Evolutionary conservation across 2,329 filamentous ascomycete species (phyloP), one percentile per base, ranked within the genome.

Genomic region (Madurella fahalii): DNA sequence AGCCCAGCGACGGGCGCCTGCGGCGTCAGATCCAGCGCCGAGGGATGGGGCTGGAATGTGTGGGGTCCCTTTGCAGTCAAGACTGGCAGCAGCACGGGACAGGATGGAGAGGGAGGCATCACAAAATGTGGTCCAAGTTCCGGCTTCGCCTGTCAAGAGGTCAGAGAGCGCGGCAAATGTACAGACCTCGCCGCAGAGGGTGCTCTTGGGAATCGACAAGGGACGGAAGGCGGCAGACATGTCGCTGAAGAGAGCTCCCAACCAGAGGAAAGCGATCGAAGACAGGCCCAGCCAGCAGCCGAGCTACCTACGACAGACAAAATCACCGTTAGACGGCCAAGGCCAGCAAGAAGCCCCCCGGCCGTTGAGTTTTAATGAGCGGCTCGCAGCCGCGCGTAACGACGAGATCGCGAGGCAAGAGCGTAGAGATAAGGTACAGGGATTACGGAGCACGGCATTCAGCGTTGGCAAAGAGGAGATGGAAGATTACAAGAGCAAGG

Each of bases 131-230:
- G 72, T 95, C 1, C 83, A 95, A 69, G 87, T 97, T 13, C 90
- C 90, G 1, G 83, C 81, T 2, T 86, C 84, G 9, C 82, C 91
- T 0, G 87, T 93, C 4, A 86, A 79, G 73, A 69, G 83, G 74
- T 62, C 76, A 63, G 71, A 77, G 68, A 70, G 75, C 13, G 67
- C 71, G 1, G 67, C 76, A 1, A 65, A 74, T 15, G 74, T 81
- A 13, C 85, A 84, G 37, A 83, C 79, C 25, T 96, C 92, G 1
- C 93, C 94, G 1, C 87, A 87, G 50, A 80, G 92, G 57, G 82
- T 94, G 13, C 72, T 90, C 16, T 71, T 97, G 15, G 93, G 94
- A 5, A 95, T 97, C 58, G 92, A 96, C 71, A 95, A 95, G 68
- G 91, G 90, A 1, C 74, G 92, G 39, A 87, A 80, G 63, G 90